phyloP scores from a whole-genome alignment of 78 protist genomes.

The Pigoraptor vietnamica region DNA sequence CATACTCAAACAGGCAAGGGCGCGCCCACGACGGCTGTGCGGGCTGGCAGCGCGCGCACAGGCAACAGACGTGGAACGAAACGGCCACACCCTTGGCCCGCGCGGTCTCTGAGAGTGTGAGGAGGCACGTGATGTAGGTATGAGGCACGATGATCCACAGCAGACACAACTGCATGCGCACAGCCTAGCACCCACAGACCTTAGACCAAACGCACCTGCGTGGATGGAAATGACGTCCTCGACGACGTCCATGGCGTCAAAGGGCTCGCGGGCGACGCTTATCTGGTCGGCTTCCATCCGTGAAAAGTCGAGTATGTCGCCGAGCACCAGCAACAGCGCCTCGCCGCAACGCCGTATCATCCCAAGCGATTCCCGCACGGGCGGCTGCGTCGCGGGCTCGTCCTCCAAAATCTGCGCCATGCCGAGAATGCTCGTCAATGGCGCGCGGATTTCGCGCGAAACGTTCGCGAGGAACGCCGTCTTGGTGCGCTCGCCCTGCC shows the following conservation, averaged over 20 bases:
- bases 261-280: too few species aligned
- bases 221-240: not conserved
- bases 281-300: not conserved
- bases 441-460: not conserved
- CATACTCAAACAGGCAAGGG: not conserved
- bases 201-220: not conserved
- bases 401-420: not conserved
- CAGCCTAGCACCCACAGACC: not conserved
- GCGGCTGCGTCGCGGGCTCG: not conserved
- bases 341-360: not conserved
- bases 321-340: not conserved
- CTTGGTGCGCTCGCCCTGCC: not conserved
- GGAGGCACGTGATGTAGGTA: not conserved
- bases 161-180: not conserved
- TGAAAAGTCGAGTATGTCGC: slow-evolving; percentile 30
- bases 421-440: not conserved
- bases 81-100: not conserved
- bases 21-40: not conserved
- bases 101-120: not conserved
- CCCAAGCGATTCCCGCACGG: not conserved
- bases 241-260: not conserved
- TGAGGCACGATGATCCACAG: not conserved
- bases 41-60: not conserved
- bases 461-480: not conserved
- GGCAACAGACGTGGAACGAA: not conserved